Base-by-base conservation (phyloP, 1,284 basidiomycete genomes). In the Sparassis latifolia region DNA sequence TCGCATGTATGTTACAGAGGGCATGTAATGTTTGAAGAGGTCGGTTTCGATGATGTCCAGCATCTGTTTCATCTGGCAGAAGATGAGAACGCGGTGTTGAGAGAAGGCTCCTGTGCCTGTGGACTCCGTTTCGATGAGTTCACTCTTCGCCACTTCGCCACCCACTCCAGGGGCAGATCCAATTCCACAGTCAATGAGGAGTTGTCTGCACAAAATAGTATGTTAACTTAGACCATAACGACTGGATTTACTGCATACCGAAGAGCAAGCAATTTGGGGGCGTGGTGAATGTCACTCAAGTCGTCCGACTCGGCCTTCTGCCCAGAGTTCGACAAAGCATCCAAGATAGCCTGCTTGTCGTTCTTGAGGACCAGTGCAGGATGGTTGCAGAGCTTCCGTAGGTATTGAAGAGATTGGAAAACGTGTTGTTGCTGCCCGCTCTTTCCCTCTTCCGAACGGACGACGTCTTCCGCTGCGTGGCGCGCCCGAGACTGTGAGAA, bases 31-130 rank as follows among this genome's bases (percentile, higher is more conserved):
- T 56, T 86, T 88, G 79, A 99, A 97, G 2, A 99, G 75, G 63
- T 97, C 92, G 10, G 77, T 84, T 71, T 99, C 95, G 63, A 99
- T 97, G 64, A 99, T 89, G 67, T 99, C 92, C 42, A 99, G 79
- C 97, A 99, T 99, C 65, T 94, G 91, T 66, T 97, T 97, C 80
- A 97, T 91, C 71, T 99, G 97, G 66, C 96, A 99, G 72, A 99
- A 99, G 65, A 99, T 96, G 57, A 99, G 81, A 44, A 97, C 95
- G 35, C 97, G 92, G 66, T 99, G 97, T 62, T 97, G 94, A 12
- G 93, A 91, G 62, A 95, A 89, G 33, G 78, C 73, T 7, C 78
- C 78, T 33, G 71, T 71, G 0, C 77, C 67, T 2, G 84, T 79
- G 27, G 79, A 67, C 42, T 81, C 73, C 0, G 76, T 70, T 54